phyloP scores from a whole-genome alignment of 495 filamentous ascomycete species.

The Talaromyces trachyspermus region DNA sequence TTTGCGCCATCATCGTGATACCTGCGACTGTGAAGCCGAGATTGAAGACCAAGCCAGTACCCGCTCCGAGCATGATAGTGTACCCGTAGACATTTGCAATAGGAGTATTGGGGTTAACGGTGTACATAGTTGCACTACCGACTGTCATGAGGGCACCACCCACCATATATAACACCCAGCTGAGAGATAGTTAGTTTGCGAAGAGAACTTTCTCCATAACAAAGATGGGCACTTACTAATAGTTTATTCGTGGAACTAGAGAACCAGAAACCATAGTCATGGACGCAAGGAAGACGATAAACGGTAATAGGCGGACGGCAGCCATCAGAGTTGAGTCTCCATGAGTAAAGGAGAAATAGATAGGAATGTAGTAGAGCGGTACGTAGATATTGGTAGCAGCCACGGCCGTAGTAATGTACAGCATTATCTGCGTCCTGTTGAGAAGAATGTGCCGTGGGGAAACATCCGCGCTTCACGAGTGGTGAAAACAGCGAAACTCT shows the following conservation, averaged over 20 bases:
- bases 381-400: conserved; percentile 10
- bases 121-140: conserved; percentile 25
- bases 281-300: conserved; percentile 18
- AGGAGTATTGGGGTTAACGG: conserved; percentile 18
- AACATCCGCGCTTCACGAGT: conserved; percentile 40
- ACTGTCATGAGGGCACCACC: conserved; percentile 34
- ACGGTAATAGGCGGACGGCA: conserved; percentile 29
- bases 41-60: conserved; percentile 37
- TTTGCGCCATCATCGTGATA: conserved; percentile 18
- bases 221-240: conserved; percentile 50
- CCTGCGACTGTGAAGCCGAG: conserved; percentile 40
- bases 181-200: too few relatives aligned
- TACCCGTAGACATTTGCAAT: conserved; percentile 23
- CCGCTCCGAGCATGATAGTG: conserved; percentile 28
- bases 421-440: conserved; percentile 13
- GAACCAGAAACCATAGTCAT: conserved; percentile 39
- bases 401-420: conserved; percentile 8
- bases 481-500: conserved; percentile 44
- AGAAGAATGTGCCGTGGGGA: conserved; percentile 41
- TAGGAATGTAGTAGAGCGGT: conserved; percentile 43
- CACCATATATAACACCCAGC: conserved; percentile 31
- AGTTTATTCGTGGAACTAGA: conserved; percentile 29
- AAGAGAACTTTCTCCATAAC: conserved; percentile 36
- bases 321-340: conserved; percentile 26
- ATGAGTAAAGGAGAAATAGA: conserved; percentile 39